These are phyloP conservation scores for Cercospora brassicicola DNA, from an alignment of 2,329 filamentous ascomycete species.

Conservation along the genomic window DNA sequence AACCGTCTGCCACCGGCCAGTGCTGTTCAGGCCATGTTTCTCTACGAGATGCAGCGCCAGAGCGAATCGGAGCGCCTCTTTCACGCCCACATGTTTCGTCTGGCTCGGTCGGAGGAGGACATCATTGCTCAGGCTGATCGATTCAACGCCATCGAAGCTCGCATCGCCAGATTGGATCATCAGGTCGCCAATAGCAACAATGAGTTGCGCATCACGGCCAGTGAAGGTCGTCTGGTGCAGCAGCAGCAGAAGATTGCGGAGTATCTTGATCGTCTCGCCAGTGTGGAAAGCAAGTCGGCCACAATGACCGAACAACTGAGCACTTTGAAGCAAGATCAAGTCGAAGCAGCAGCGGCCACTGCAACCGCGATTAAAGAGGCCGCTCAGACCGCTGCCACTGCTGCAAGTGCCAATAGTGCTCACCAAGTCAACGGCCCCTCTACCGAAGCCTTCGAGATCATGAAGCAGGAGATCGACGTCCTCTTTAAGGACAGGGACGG, in stretches of 20 bases:
- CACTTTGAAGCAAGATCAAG: conserved; percentile 5
- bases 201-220: conserved; percentile 23
- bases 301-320: conserved; percentile 9
- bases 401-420: not conserved
- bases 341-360: conserved; percentile 1
- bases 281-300: conserved; percentile 7
- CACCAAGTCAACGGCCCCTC: not conserved
- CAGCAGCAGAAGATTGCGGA: conserved; percentile 17
- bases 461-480: conserved; percentile 25
- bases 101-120: conserved; percentile 20
- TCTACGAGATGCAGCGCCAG: conserved; percentile 34
- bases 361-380: not conserved
- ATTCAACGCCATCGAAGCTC: conserved; percentile 19
- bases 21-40: conserved; percentile 32
- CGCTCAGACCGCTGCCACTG: not conserved
- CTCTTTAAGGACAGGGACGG: conserved; percentile 30
- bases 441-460: conserved; percentile 1
- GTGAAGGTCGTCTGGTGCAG: conserved; percentile 14
- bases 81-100: conserved; percentile 29
- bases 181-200: conserved; percentile 15
- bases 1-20: conserved; percentile 31
- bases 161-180: conserved; percentile 24
- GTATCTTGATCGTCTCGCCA: conserved; percentile 7
- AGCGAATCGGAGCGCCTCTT: conserved; percentile 34
- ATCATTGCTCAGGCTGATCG: conserved; percentile 12